Conservation (phyloP, 768 basidiomycete genomes). For the Trametes elegans region DNA sequence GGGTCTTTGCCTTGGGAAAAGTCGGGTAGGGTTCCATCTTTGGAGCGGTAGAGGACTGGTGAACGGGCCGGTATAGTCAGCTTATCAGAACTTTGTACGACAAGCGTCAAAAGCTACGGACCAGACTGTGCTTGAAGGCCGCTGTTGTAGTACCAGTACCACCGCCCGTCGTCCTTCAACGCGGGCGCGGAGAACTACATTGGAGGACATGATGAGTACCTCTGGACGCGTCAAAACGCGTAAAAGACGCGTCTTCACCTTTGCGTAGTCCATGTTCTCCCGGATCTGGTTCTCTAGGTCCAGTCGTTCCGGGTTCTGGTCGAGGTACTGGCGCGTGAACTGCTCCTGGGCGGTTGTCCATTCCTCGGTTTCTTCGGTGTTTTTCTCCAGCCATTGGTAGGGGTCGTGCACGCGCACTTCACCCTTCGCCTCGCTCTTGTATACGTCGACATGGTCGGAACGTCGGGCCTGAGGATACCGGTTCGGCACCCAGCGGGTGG, state of each 20-base stretch:
- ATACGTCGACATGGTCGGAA: slow-evolving; percentile 64
- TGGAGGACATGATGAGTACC: slow-evolving; percentile 8
- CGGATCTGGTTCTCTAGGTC: slow-evolving; percentile 59
- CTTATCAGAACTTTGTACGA: not conserved
- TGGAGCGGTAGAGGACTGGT: slow-evolving; percentile 62
- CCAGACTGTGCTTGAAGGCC: slow-evolving; percentile 70
- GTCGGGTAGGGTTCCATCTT: slow-evolving; percentile 50
- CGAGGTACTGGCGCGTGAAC: slow-evolving; percentile 58
- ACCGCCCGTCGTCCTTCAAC: slow-evolving; percentile 62
- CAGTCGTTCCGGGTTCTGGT: slow-evolving; percentile 58
- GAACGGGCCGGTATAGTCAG: not conserved
- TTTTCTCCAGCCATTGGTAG: slow-evolving; percentile 71
- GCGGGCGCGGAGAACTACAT: slow-evolving; percentile 62
- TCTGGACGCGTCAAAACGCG: slow-evolving; percentile 3
- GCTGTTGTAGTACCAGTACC: slow-evolving; percentile 82
- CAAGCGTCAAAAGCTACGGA: slow-evolving; percentile 11
- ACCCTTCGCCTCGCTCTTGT: slow-evolving; percentile 62
- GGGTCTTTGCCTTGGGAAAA: slow-evolving; percentile 42
- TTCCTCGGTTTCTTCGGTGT: slow-evolving; percentile 58
- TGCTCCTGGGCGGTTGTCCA: slow-evolving; percentile 63
- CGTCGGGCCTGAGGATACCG: slow-evolving; percentile 65
- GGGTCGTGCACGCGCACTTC: slow-evolving; percentile 66
- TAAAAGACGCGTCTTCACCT: slow-evolving; percentile 31
- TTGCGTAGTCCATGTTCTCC: slow-evolving; percentile 50
- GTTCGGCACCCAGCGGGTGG: slow-evolving; percentile 52